A percentile compares a stretch with the other conserved stretches of the same genome.
These are phyloP conservation scores for Dillenia turbinata DNA, from an alignment of 164 flowering plant genomes.

Conservation along the genomic window DNA sequence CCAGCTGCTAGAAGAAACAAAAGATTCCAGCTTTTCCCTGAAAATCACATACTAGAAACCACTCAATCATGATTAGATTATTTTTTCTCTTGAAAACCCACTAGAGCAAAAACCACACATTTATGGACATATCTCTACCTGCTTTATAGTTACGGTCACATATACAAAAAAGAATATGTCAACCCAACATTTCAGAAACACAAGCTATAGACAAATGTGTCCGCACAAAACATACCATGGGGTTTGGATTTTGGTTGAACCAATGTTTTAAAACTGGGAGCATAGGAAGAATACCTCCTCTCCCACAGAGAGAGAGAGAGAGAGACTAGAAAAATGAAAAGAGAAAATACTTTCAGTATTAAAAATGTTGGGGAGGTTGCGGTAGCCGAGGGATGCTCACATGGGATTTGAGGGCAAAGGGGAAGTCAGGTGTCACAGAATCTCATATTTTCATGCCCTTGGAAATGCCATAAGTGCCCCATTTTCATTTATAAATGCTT, in stretches of 20 bases:
- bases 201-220: not conserved
- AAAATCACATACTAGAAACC: slow-evolving; percentile 16
- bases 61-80: slow-evolving; percentile 11
- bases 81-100: slow-evolving; percentile 7
- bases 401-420: slow-evolving; percentile 27
- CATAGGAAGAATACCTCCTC: not conserved
- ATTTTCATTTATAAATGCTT: too few relatives aligned
- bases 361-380: slow-evolving; percentile 27
- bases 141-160: too few relatives aligned
- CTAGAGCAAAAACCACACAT: slow-evolving; percentile 5
- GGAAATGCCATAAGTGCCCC: too few relatives aligned
- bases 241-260: too few relatives aligned
- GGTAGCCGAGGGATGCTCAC: slow-evolving; percentile 38
- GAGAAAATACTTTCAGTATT: not conserved
- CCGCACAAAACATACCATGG: too few relatives aligned
- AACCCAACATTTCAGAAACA: not conserved
- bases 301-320: not conserved
- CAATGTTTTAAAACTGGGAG: not conserved
- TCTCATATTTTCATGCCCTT: too few relatives aligned
- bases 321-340: not conserved
- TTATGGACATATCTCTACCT: not conserved
- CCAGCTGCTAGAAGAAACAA: slow-evolving; percentile 10
- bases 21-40: slow-evolving; percentile 7
- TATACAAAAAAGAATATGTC: not conserved
- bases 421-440: slow-evolving; percentile 16